Percentiles rank a stretch among this genome's conserved stretches.
phyloP scores from a whole-genome alignment of 768 basidiomycete genomes.

The Lactifluus pinguis region DNA sequence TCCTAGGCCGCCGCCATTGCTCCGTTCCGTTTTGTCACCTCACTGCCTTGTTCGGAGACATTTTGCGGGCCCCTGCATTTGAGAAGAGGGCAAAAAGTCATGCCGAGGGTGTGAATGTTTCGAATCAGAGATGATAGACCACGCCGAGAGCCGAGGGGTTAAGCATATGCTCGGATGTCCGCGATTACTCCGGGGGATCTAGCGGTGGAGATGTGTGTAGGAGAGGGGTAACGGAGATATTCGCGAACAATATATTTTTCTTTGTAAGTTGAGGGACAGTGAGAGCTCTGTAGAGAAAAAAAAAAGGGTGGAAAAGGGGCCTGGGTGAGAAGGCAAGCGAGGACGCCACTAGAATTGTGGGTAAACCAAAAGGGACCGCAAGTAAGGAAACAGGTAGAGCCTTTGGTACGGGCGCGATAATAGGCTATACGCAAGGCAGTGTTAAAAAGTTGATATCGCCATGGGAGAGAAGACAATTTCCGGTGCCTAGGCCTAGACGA shows the following conservation, averaged over 20 bases:
- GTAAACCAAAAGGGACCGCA: conserved; percentile 10
- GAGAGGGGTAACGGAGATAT: not conserved
- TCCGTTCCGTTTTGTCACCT: conserved; percentile 14
- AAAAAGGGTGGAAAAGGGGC: not conserved
- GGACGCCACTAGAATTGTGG: conserved; percentile 17
- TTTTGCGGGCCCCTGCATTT: conserved; percentile 9
- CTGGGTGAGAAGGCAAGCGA: not conserved
- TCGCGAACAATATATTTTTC: not conserved
- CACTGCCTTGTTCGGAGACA: conserved; percentile 13
- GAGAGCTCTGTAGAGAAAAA: too few relatives aligned
- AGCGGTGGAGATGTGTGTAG: conserved; percentile 15
- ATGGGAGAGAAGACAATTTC: conserved; percentile 1
- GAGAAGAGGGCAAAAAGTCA: conserved; percentile 5
- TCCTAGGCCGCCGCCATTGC: conserved; percentile 16
- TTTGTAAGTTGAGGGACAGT: not conserved
- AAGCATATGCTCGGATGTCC: conserved; percentile 9
- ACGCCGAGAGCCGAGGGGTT: conserved; percentile 6
- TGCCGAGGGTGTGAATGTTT: not conserved
- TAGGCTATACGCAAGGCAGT: conserved; percentile 4
- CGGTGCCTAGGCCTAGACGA: conserved; percentile 27
- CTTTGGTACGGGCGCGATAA: not conserved
- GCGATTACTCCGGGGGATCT: conserved; percentile 18
- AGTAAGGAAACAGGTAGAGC: not conserved
- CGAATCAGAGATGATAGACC: conserved; percentile 8
- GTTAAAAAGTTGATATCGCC: conserved; percentile 6